Evolutionary conservation across 768 basidiomycete species (phyloP).

Genomic region (Strobilomyces confusus): DNA sequence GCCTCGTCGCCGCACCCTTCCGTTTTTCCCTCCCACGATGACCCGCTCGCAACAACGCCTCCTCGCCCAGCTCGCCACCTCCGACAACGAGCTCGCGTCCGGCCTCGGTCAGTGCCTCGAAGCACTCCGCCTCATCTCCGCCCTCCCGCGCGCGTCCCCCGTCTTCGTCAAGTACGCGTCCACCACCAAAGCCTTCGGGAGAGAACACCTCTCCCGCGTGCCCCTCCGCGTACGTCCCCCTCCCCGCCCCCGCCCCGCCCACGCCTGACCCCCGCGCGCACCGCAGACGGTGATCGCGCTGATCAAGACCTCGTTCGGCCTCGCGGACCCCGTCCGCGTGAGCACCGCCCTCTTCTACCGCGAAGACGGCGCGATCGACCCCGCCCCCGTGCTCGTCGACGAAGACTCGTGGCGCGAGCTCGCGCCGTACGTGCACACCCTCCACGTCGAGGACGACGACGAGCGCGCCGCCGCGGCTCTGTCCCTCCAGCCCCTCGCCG

Average conservation of each 20-base stretch:
- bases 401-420: constrained; percentile 34
- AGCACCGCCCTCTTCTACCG: constrained; percentile 26
- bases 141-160: constrained; percentile 27
- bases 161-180: constrained; percentile 24
- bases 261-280: too few relatives aligned
- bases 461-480: too few relatives aligned
- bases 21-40: constrained; percentile 10
- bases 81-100: constrained; percentile 31
- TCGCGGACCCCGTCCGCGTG: constrained; percentile 20
- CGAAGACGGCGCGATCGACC: constrained; percentile 29
- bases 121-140: constrained; percentile 30
- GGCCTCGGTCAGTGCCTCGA: constrained; percentile 33
- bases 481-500: too few relatives aligned
- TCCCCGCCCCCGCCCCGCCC: background rate
- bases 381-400: constrained; percentile 17
- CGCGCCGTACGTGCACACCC: constrained; percentile 27
- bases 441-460: constrained; percentile 29
- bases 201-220: constrained; percentile 29
- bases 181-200: constrained; percentile 27
- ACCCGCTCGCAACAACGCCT: constrained; percentile 27
- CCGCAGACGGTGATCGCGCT: constrained; percentile 23
- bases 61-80: constrained; percentile 29
- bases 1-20: background rate
- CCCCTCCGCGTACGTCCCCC: constrained; percentile 28
- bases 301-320: constrained; percentile 16